Base-by-base conservation (phyloP, 192 early-diverging fungal genomes). In the Cetraspora pellucida region DNA sequence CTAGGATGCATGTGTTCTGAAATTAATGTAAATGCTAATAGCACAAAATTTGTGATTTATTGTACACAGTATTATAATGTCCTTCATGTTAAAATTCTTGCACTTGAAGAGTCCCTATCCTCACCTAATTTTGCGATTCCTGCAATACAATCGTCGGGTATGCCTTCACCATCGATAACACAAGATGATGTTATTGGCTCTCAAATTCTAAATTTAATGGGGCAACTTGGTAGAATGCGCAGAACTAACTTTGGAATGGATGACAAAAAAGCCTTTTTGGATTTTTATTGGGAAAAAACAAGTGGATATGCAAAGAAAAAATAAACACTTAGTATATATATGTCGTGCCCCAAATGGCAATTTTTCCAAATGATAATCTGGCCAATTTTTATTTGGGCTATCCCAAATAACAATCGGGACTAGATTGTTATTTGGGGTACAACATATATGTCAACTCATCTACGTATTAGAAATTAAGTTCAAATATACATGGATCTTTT, bases 261-360 rank as follows among this genome's bases (percentile, higher is more conserved):
- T 65, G 93, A 95, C 73, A 95, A 95, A 80, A 81, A 83, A 27
- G 89, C 89, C 23, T 95, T 95, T 76, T 79, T 95, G 74, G 83
- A 91, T 1, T 95, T 90, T 77, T 95, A 75, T 75, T 30, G 16
- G 25, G 55, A 75, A 44, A 60, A 45, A 63, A 63, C 55, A 17
- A 14, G 60, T 16, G 59, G 43, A 30, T 75, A 75, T 65, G 10
- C 45, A 47, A 75, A 64, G 19, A 75, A 64, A 25, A 57, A 47
- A 37, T 37, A 37, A 7, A 37, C 7, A 6, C 1, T 37, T 7
- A 37, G 7, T 37, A 37, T 37, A 37, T 37, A 37, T 37, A 37
- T n/a, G n/a, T n/a, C n/a, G n/a, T n/a, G n/a, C n/a, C n/a, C n/a
- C n/a, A n/a, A n/a, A n/a, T n/a, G n/a, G n/a, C n/a, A n/a, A n/a